Evolutionary conservation across 805 yeast species (phyloP).

Genomic region (Yamadazyma insecticola): DNA sequence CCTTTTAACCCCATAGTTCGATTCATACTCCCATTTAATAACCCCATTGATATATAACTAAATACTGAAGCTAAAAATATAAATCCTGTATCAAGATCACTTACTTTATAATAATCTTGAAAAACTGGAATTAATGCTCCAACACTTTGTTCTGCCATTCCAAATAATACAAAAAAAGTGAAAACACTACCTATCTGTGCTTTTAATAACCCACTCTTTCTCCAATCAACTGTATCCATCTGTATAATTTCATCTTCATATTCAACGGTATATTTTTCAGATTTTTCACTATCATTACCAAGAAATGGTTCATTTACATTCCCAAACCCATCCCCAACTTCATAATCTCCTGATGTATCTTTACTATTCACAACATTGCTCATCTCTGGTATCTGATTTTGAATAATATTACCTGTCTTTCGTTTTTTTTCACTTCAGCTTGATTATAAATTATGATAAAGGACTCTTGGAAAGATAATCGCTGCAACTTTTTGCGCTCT

Average conservation of each 20-base stretch:
- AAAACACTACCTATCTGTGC: conserved; percentile 41
- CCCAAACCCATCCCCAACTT: too few relatives aligned
- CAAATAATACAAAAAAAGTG: conserved; percentile 41
- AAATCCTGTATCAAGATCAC: conserved; percentile 44
- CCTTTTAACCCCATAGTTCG: conserved; percentile 45
- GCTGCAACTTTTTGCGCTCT: too few relatives aligned
- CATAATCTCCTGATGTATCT: too few relatives aligned
- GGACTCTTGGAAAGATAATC: too few relatives aligned
- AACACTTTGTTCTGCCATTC: conserved; percentile 56
- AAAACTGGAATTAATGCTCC: conserved; percentile 57
- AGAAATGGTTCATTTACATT: conserved; percentile 8
- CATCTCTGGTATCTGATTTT: too few relatives aligned
- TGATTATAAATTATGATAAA: too few relatives aligned
- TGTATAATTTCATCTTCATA: conserved; percentile 22
- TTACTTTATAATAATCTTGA: conserved; percentile 42
- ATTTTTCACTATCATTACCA: conserved; percentile 1
- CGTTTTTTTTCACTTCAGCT: too few relatives aligned
- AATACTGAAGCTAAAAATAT: conserved; percentile 48
- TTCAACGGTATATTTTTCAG: conserved; percentile 9
- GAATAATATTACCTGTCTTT: too few relatives aligned
- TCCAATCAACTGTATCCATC: conserved; percentile 38
- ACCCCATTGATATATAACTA: conserved; percentile 54
- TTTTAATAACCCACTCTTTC: conserved; percentile 31
- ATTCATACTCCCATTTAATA: conserved; percentile 42
- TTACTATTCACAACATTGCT: too few relatives aligned